Percentiles rank a stretch among this genome's conserved stretches.
phyloP scores from a whole-genome alignment of 805 yeast genomes.

The Saturnispora diversa region DNA sequence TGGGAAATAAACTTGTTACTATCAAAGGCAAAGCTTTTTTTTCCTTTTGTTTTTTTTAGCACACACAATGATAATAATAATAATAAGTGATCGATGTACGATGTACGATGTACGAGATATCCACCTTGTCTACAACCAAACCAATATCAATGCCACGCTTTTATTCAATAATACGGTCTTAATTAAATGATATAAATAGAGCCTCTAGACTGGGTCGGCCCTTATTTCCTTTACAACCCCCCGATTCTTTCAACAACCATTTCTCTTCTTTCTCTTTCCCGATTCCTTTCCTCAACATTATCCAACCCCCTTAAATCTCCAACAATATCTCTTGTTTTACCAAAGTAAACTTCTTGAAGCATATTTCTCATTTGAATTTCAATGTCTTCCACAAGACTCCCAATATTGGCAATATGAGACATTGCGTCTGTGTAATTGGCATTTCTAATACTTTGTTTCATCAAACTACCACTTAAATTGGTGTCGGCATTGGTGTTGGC shows the following conservation, averaged over 20 bases:
- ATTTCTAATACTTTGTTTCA: slow-evolving; percentile 68
- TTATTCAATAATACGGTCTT: no score
- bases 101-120: no score
- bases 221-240: not conserved
- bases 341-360: slow-evolving; percentile 90
- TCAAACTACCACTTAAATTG: slow-evolving; percentile 70
- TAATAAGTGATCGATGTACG: no score
- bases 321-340: slow-evolving; percentile 83
- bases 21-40: no score
- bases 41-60: no score
- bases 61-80: no score
- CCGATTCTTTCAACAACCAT: slow-evolving; percentile 14
- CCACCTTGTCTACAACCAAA: no score
- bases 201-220: no score
- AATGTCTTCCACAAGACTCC: slow-evolving; percentile 76
- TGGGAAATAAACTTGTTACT: not conserved
- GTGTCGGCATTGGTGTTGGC: slow-evolving; percentile 24
- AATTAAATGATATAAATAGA: no score
- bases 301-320: slow-evolving; percentile 52
- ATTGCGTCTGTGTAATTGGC: slow-evolving; percentile 41
- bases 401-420: slow-evolving; percentile 80
- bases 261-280: slow-evolving; percentile 34
- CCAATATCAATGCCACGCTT: no score
- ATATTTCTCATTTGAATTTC: slow-evolving; percentile 81
- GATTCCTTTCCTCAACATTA: slow-evolving; percentile 29